Conservation (phyloP, 108 stramenopile species). For the Pseudonitzschia multiseries region DNA sequence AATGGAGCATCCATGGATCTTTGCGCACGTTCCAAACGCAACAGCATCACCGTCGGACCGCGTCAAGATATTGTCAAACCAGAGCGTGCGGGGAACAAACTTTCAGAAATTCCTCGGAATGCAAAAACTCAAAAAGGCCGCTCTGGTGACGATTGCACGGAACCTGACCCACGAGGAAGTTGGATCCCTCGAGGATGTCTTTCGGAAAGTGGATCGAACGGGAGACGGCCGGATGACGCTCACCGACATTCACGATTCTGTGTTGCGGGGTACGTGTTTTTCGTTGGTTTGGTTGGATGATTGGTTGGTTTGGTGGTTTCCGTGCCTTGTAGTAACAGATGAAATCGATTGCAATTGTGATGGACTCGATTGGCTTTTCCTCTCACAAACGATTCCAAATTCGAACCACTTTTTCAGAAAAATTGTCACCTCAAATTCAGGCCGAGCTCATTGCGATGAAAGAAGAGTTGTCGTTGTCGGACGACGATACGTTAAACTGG, state of each 20-base stretch:
- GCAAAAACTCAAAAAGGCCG: constrained; percentile 87
- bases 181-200: constrained; percentile 68
- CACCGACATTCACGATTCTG: constrained; percentile 69
- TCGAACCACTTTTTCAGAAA: constrained; percentile 12
- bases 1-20: constrained; percentile 77
- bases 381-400: neutral
- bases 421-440: constrained; percentile 37
- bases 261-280: constrained; percentile 40
- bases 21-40: constrained; percentile 29
- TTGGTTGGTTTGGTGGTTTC: too few species aligned
- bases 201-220: constrained; percentile 65
- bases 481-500: constrained; percentile 79
- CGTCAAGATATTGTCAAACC: constrained; percentile 22
- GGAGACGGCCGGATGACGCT: constrained; percentile 74
- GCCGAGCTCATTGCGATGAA: constrained; percentile 48
- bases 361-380: neutral
- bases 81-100: constrained; percentile 37
- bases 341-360: neutral
- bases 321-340: neutral
- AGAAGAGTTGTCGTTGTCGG: constrained; percentile 64
- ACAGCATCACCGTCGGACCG: constrained; percentile 10
- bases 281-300: neutral
- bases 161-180: constrained; percentile 78
- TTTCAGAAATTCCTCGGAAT: constrained; percentile 79
- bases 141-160: constrained; percentile 77